Percentiles rank a stretch among this genome's conserved stretches.
Evolutionary conservation across 495 filamentous ascomycete species (phyloP).

Genomic region (Xylaria intraflava): DNA sequence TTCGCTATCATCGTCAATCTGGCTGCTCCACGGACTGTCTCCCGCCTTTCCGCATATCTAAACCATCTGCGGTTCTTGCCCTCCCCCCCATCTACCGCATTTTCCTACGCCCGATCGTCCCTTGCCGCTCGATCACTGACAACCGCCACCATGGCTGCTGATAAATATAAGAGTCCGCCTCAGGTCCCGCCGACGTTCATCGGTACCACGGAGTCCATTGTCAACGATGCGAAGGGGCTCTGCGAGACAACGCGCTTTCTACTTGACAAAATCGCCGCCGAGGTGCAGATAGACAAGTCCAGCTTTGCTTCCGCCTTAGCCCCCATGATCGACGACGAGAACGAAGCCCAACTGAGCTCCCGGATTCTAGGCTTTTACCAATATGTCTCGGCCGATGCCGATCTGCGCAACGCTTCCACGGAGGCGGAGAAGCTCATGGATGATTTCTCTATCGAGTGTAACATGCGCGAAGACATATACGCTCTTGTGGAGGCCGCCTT

Average conservation of each 20-base stretch:
- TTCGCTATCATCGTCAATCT: conserved; percentile 60
- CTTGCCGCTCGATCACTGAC: conserved; percentile 15
- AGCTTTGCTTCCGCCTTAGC: conserved; percentile 59
- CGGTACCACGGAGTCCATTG: conserved; percentile 67
- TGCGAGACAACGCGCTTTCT: conserved; percentile 61
- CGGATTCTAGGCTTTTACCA: conserved; percentile 73
- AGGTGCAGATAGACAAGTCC: conserved; percentile 55
- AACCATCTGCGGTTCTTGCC: conserved; percentile 39
- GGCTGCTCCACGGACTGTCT: conserved; percentile 62
- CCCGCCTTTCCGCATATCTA: conserved; percentile 59
- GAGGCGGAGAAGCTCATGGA: conserved; percentile 56
- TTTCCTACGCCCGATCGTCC: conserved; percentile 3
- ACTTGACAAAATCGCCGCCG: conserved; percentile 67
- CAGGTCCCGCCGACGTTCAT: conserved; percentile 83
- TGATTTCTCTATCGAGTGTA: conserved; percentile 52
- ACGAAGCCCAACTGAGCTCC: conserved; percentile 50
- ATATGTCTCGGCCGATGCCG: conserved; percentile 62
- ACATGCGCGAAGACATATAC: conserved; percentile 58
- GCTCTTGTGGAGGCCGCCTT: conserved; percentile 50
- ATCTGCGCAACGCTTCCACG: conserved; percentile 57
- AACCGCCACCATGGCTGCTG: conserved; percentile 27
- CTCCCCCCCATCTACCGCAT: conserved; percentile 20
- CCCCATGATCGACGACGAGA: conserved; percentile 64
- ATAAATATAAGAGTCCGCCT: conserved; percentile 62
- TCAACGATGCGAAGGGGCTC: conserved; percentile 68